Percentiles rank a stretch among this genome's conserved stretches.
phyloP scores from a whole-genome alignment of 495 filamentous ascomycete genomes.

The Neurospora tetraspora region DNA sequence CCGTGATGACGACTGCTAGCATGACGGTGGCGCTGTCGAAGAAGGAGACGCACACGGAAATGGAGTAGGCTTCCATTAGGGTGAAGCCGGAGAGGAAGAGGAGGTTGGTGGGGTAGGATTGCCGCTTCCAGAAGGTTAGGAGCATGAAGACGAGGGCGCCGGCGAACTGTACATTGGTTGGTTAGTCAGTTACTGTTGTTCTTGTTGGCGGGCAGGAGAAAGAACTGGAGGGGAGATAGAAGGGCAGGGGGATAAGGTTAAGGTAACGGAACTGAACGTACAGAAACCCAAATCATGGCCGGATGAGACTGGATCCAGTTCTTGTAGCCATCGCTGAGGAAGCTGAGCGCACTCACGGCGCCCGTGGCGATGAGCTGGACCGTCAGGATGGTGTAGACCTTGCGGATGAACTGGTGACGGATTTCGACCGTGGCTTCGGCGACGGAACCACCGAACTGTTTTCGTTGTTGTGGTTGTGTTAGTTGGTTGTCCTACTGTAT shows the following conservation, averaged over 20 bases:
- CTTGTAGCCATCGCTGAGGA: constrained; percentile 73
- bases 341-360: constrained; percentile 69
- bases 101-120: constrained; percentile 91
- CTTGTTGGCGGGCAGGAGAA: neutral
- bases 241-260: neutral
- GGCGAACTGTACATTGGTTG: constrained; percentile 39
- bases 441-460: constrained; percentile 77
- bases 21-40: constrained; percentile 75
- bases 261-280: constrained; percentile 21
- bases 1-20: constrained; percentile 80
- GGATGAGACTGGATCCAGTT: constrained; percentile 75
- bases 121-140: constrained; percentile 95
- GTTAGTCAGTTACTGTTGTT: neutral
- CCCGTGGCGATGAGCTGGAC: constrained; percentile 82
- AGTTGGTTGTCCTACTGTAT: neutral
- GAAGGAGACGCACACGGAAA: constrained; percentile 84
- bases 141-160: constrained; percentile 73
- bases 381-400: constrained; percentile 53
- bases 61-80: constrained; percentile 81
- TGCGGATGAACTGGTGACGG: constrained; percentile 94
- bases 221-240: constrained; percentile 10
- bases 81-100: constrained; percentile 91
- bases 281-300: constrained; percentile 75
- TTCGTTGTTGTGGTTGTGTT: neutral
- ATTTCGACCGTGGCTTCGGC: constrained; percentile 91